Evolutionary conservation across 129 eudicot genomes (phyloP).

Genomic region (Flaveria sonorensis): DNA sequence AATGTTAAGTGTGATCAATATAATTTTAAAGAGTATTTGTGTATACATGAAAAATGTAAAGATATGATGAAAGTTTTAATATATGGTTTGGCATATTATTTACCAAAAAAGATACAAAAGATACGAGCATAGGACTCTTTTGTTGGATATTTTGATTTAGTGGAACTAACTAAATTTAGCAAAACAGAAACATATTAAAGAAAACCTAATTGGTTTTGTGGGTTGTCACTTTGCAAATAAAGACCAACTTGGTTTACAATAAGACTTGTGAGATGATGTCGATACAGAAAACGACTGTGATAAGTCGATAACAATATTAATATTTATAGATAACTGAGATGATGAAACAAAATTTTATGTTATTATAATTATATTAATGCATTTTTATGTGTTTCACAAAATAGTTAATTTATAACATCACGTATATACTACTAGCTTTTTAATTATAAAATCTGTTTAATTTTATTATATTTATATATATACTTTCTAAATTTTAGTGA

Average conservation of each 20-base stretch:
- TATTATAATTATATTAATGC: no score
- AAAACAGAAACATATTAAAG: neutral
- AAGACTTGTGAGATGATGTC: neutral
- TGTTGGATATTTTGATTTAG: neutral
- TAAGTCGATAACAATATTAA: neutral
- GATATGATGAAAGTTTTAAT: neutral
- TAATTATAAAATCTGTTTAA: no score
- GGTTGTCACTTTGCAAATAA: constrained; percentile 2
- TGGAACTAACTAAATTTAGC: neutral
- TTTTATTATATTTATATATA: no score
- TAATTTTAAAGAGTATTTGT: neutral
- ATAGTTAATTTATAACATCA: no score
- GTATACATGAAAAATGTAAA: neutral
- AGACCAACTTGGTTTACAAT: neutral
- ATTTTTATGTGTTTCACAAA: no score
- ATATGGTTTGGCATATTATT: neutral
- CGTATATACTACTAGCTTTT: no score
- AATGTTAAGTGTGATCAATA: neutral
- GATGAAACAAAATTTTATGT: no score
- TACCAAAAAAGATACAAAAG: neutral
- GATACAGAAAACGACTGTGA: neutral
- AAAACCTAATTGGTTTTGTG: neutral
- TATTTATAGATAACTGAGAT: neutral
- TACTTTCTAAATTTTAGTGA: no score
- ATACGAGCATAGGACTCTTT: neutral